Evolutionary conservation across 352 stramenopile species (phyloP).

Genomic region (Pythium aristosporum): DNA sequence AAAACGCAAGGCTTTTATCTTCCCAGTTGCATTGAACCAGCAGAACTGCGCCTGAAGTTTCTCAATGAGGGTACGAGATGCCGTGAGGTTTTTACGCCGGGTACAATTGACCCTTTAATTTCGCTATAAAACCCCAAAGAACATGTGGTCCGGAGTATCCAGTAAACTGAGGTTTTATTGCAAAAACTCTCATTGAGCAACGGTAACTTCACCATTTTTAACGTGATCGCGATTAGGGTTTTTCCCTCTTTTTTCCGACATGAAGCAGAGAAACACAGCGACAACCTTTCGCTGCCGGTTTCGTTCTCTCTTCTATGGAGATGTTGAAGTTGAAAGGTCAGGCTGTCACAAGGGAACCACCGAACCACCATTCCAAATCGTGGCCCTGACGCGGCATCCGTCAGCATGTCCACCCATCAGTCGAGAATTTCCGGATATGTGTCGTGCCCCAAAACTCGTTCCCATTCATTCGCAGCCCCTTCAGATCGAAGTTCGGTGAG

Average conservation of each 20-base stretch:
- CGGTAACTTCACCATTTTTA: constrained; percentile 8
- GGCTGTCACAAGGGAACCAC: not conserved
- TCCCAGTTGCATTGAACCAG: constrained; percentile 21
- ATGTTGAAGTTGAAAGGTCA: constrained; percentile 9
- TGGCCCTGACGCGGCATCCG: constrained; percentile 10
- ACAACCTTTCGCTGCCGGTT: constrained; percentile 15
- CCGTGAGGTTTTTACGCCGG: constrained; percentile 16
- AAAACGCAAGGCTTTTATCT: constrained; percentile 13
- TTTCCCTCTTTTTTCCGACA: constrained; percentile 11
- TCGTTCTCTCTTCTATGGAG: constrained; percentile 1
- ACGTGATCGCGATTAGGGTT: constrained; percentile 28
- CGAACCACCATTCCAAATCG: constrained; percentile 6
- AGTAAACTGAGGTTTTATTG: constrained; percentile 1
- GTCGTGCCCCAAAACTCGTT: too few species aligned
- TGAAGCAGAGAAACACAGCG: constrained; percentile 12
- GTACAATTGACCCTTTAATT: not conserved
- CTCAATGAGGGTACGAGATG: constrained; percentile 7
- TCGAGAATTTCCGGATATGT: too few species aligned
- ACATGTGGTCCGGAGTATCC: not conserved
- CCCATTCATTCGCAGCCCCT: too few species aligned
- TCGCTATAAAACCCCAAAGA: not conserved
- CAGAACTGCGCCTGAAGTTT: constrained; percentile 4
- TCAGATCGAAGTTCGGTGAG: not conserved
- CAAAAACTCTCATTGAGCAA: constrained; percentile 16
- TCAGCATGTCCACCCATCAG: not conserved